Conservation (phyloP, 2,329 filamentous ascomycete genomes). For the Orbilia oligospora region DNA sequence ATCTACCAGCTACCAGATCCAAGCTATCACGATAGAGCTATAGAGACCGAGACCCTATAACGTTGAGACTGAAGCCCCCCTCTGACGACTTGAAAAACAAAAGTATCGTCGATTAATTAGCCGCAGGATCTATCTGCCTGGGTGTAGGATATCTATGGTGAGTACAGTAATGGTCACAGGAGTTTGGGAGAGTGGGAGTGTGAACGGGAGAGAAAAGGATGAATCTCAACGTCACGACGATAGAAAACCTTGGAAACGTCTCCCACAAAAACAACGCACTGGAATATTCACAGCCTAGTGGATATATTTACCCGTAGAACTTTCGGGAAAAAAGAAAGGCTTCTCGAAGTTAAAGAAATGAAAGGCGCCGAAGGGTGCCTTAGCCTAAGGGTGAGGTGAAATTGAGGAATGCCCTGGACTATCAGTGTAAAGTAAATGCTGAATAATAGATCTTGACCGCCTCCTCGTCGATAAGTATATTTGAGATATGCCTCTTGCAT, state of each 20-base stretch:
- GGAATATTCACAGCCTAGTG: not conserved
- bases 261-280: slow-evolving; percentile 20
- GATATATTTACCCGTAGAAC: not conserved
- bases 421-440: too few relatives aligned
- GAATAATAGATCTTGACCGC: too few relatives aligned
- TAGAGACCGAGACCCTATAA: not conserved
- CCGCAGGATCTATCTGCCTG: not conserved
- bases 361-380: not conserved
- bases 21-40: not conserved
- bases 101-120: not conserved
- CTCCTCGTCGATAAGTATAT: too few relatives aligned
- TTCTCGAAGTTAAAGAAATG: not conserved
- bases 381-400: not conserved
- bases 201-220: not conserved
- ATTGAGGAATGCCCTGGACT: too few relatives aligned
- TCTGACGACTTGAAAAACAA: too few relatives aligned
- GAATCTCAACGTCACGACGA: not conserved
- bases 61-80: too few relatives aligned
- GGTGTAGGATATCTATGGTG: not conserved
- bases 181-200: not conserved
- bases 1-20: too few relatives aligned
- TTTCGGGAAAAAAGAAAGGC: not conserved
- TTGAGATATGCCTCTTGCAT: too few relatives aligned
- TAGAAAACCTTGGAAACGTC: not conserved
- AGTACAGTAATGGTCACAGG: not conserved